Evolutionary conservation across 495 filamentous ascomycete species (phyloP).

Genomic region (Aspergillus steynii): DNA sequence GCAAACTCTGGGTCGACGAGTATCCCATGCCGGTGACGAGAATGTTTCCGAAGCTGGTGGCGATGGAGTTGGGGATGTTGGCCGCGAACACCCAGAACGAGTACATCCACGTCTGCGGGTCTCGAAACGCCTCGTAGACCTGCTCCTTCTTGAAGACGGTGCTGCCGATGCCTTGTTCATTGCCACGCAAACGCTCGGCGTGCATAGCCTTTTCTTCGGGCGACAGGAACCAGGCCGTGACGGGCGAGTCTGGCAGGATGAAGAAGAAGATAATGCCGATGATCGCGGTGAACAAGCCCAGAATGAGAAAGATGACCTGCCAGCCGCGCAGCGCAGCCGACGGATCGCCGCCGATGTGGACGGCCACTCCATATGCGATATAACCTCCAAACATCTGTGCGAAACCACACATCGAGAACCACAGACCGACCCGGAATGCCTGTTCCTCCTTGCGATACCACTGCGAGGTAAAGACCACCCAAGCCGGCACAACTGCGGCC

Average conservation of each 20-base stretch:
- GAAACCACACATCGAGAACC: conserved; percentile 55
- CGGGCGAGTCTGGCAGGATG: conserved; percentile 60
- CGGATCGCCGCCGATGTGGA: conserved; percentile 27
- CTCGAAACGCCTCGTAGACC: conserved; percentile 48
- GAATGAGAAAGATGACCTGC: conserved; percentile 61
- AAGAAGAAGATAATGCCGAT: conserved; percentile 56
- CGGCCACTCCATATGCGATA: conserved; percentile 57
- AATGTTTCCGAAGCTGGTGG: conserved; percentile 34
- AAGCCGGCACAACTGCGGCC: conserved; percentile 55
- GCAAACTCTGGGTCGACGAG: conserved; percentile 48
- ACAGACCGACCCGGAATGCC: conserved; percentile 47
- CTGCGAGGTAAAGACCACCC: conserved; percentile 45
- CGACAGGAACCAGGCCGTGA: conserved; percentile 57
- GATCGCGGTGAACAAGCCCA: conserved; percentile 53
- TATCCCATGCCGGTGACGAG: conserved; percentile 34
- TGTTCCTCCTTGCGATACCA: conserved; percentile 58
- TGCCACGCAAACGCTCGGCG: conserved; percentile 55
- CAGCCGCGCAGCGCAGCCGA: conserved; percentile 47
- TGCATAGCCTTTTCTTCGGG: conserved; percentile 53
- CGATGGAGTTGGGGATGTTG: conserved; percentile 45
- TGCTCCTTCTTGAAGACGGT: conserved; percentile 60
- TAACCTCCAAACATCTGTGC: conserved; percentile 56
- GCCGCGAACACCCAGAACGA: conserved; percentile 53
- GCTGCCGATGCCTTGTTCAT: conserved; percentile 60
- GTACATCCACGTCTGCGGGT: conserved; percentile 58